Percentiles rank a stretch among this genome's conserved stretches.
Conservation (phyloP, 805 yeast genomes). For the Candida lessepsii region DNA sequence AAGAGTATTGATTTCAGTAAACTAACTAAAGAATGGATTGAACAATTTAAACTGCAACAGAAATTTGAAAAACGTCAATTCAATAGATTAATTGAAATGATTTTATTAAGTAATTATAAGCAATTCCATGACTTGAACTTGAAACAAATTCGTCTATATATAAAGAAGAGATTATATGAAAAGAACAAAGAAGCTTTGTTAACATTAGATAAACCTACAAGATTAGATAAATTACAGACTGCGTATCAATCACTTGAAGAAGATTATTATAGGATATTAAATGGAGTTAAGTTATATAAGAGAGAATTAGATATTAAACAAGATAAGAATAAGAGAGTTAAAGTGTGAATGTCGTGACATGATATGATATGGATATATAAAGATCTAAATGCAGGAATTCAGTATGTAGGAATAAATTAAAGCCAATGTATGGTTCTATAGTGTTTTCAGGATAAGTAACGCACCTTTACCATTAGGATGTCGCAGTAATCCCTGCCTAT, state of each 20-base stretch:
- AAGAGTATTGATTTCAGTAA: conserved; percentile 18
- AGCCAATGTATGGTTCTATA: too few species aligned
- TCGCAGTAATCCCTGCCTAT: too few species aligned
- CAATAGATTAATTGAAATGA: conserved; percentile 75
- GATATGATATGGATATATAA: too few species aligned
- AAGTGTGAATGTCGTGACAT: background rate
- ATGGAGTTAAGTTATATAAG: conserved; percentile 14
- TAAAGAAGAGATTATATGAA: conserved; percentile 72
- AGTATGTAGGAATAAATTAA: too few species aligned
- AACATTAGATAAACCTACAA: conserved; percentile 62
- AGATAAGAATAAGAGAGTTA: conserved; percentile 5
- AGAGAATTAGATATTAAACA: conserved; percentile 1
- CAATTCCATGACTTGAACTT: conserved; percentile 24
- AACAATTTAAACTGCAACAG: conserved; percentile 32
- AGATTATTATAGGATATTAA: conserved; percentile 65
- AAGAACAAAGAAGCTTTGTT: conserved; percentile 78
- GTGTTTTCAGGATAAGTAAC: too few species aligned
- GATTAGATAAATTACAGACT: conserved; percentile 68
- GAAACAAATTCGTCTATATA: conserved; percentile 51
- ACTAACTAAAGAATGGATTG: conserved; percentile 37
- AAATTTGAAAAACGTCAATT: conserved; percentile 81
- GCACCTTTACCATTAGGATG: too few species aligned
- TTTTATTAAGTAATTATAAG: conserved; percentile 44
- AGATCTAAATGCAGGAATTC: background rate
- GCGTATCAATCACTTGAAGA: conserved; percentile 69